Conservation (phyloP, 441 rosid species). For the Isatis lusitanica region DNA sequence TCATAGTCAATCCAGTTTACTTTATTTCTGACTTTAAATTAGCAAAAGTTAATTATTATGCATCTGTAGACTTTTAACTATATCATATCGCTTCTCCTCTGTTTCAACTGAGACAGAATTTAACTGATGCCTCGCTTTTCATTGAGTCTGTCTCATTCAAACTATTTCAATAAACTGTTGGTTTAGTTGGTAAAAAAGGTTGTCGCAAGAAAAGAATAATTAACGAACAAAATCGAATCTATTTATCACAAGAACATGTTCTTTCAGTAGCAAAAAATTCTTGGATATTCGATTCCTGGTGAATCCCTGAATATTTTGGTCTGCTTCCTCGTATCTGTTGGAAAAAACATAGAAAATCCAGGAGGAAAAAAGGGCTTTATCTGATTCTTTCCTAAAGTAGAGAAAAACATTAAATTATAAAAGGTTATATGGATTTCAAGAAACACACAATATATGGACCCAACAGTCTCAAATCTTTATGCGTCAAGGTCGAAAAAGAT, state of each 20-base stretch:
- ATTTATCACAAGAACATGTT: neutral
- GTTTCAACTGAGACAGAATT: neutral
- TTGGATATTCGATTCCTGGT: conserved; percentile 6
- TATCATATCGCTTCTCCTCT: neutral
- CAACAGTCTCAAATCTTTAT: conserved; percentile 18
- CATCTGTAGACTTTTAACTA: neutral
- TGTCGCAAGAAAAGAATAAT: neutral
- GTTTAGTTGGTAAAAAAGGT: neutral
- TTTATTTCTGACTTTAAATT: neutral
- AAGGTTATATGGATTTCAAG: neutral
- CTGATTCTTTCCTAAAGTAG: conserved; percentile 27
- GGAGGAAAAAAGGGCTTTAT: neutral
- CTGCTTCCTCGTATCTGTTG: conserved; percentile 27
- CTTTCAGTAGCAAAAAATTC: neutral
- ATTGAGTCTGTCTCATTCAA: conserved; percentile 6
- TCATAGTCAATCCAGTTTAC: neutral
- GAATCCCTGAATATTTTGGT: conserved; percentile 9
- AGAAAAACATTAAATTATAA: neutral
- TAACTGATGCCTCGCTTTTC: neutral
- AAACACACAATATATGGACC: conserved; percentile 30
- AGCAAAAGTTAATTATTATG: neutral
- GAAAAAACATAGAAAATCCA: conserved; percentile 13
- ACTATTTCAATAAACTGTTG: neutral
- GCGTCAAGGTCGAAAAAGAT: conserved; percentile 4
- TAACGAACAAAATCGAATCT: neutral